Evolutionary conservation across 2,329 filamentous ascomycete genomes (phyloP).

Genomic region (Hymenoscyphus fraxineus): DNA sequence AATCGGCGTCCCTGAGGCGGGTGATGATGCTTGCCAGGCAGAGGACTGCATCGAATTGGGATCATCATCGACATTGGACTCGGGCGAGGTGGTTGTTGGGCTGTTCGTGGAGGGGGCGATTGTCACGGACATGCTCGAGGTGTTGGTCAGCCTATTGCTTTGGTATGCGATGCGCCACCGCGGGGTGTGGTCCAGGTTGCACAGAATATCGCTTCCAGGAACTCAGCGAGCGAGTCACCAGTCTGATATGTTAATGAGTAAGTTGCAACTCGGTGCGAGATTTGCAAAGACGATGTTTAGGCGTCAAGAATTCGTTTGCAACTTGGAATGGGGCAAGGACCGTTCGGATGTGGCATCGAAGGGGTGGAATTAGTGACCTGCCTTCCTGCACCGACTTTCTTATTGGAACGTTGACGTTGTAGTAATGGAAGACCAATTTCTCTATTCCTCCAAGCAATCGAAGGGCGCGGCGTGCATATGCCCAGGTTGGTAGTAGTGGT

Average conservation of each 20-base stretch:
- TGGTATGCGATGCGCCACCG: slow-evolving; percentile 2
- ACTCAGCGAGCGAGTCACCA: neutral
- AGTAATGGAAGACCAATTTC: neutral
- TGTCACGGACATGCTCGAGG: slow-evolving; percentile 15
- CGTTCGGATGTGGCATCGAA: neutral
- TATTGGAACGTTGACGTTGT: neutral
- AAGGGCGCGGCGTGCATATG: neutral
- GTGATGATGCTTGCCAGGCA: slow-evolving; percentile 22
- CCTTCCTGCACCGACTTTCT: neutral
- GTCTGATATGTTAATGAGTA: neutral
- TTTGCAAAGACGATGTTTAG: neutral
- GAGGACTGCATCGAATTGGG: slow-evolving; percentile 15
- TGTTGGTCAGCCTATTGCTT: neutral
- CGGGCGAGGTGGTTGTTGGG: slow-evolving; percentile 25
- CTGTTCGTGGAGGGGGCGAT: slow-evolving; percentile 20
- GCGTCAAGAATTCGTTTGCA: neutral
- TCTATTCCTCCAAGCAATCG: neutral
- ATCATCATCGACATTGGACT: slow-evolving; percentile 30
- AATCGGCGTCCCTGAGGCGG: slow-evolving; percentile 15
- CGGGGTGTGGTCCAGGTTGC: neutral
- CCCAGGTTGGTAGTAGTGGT: neutral
- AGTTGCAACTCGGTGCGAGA: neutral
- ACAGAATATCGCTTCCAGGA: neutral
- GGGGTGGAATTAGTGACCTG: neutral
- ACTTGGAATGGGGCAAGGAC: neutral